Percentiles rank a stretch among this genome's conserved stretches.
These are phyloP conservation scores for Podospora pseudoanserina DNA, from an alignment of 495 filamentous ascomycete genomes.

Conservation along the genomic window DNA sequence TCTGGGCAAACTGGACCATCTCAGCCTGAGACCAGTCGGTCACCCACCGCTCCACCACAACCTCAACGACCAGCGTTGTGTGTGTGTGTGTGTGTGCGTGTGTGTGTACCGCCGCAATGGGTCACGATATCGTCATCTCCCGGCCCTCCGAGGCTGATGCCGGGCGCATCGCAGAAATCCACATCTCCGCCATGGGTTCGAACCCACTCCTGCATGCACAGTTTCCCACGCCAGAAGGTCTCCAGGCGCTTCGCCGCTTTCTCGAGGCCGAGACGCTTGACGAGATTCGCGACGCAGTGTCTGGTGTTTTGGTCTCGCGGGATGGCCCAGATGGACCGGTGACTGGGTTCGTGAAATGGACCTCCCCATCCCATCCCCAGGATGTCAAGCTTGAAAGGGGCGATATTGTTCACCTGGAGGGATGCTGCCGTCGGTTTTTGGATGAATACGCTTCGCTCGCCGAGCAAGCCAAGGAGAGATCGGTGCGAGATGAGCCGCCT, in stretches of 20 bases:
- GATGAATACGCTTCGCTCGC: slow-evolving; percentile 34
- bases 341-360: slow-evolving; percentile 42
- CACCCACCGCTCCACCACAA: background rate
- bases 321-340: slow-evolving; percentile 27
- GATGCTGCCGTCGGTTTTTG: slow-evolving; percentile 29
- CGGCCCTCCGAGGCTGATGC: slow-evolving; percentile 28
- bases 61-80: background rate
- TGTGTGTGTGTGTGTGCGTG: too few species aligned
- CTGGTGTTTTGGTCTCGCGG: slow-evolving; percentile 35
- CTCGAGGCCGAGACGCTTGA: slow-evolving; percentile 28
- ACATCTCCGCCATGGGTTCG: slow-evolving; percentile 41
- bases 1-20: background rate
- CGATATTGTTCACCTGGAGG: slow-evolving; percentile 14
- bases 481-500: slow-evolving; percentile 10
- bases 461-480: slow-evolving; percentile 29
- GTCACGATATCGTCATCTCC: slow-evolving; percentile 12
- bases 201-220: slow-evolving; percentile 43
- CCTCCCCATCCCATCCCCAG: slow-evolving; percentile 26
- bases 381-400: slow-evolving; percentile 25
- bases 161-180: slow-evolving; percentile 41
- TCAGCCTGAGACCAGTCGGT: background rate
- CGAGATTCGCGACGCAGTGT: slow-evolving; percentile 24
- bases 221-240: slow-evolving; percentile 37
- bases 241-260: slow-evolving; percentile 21
- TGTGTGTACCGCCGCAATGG: slow-evolving; percentile 7